Evolutionary conservation across 1,139 yeast species (phyloP), one percentile per base, ranked within the genome.

Genomic region (Pichia sp.): DNA sequence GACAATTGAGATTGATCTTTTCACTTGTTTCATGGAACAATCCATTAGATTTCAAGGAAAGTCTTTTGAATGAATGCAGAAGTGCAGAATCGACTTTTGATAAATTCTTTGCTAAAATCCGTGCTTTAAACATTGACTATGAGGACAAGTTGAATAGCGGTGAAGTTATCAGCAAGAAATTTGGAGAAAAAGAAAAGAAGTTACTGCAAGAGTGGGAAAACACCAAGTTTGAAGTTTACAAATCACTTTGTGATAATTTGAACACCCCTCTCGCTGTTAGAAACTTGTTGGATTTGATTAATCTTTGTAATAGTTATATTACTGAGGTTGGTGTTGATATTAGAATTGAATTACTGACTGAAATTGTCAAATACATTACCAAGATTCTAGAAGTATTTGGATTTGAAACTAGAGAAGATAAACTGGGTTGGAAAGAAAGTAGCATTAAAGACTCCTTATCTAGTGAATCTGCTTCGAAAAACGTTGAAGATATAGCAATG

Each of bases 1-100:
- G 97, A 55, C 97, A 92, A 64, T 72, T 92, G 57, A 77, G 99
- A 54, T 72, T 92, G 55, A 90, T 90, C 10, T 92, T 92, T 69
- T 95, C 95, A 2, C 72, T 86, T 57, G 87, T 85, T 52, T 85
- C 84, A 54, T 92, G 98, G 98, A 92, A 88, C 58, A 81, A 77
- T 57, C 95, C 90, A 52, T 71, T 92, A 45, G 99, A 92, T 64
- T 92, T 92, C 67, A 92, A 90, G 66, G 92, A 84, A 56, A 72
- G 83, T 40, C 70, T 92, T 51, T 67, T 87, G 44, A 68, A 72
- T 47, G 96, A 90, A 62, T 95, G 86, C 29, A 81, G 74, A 62
- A 71, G 90, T 1, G 70, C 77, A 46, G 97, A 92, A 65, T 69
- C 83, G 2, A 66, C 90, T 1, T 63, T 87, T 47, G 79, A 79